Conservation (phyloP, 139 green algal genomes). For the Picochlorum costavermella region DNA sequence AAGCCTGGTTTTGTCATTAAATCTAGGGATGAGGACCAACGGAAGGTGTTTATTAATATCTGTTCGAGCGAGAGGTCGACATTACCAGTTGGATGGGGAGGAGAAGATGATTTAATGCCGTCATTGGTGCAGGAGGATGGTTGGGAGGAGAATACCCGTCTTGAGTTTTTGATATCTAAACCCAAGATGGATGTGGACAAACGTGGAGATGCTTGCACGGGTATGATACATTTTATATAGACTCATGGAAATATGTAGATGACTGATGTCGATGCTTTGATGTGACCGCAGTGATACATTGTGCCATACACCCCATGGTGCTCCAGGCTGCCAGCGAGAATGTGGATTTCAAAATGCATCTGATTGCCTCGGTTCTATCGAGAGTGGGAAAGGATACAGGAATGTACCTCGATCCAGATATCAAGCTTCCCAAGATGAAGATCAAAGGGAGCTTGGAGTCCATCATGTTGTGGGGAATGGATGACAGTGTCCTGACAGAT, state of each 20-base stretch:
- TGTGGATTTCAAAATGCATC: constrained; percentile 2
- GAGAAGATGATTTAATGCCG: not conserved
- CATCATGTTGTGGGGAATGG: too few relatives aligned
- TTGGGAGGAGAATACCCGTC: too few relatives aligned
- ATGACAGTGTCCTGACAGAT: not conserved
- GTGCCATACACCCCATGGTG: not conserved
- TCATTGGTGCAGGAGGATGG: too few relatives aligned
- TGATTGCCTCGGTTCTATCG: not conserved
- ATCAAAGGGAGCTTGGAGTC: not conserved
- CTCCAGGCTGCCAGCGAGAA: not conserved
- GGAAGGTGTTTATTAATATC: constrained; percentile 14
- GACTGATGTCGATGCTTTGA: too few relatives aligned
- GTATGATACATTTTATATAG: too few relatives aligned
- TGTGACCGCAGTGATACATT: constrained; percentile 3
- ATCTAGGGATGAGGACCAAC: not conserved
- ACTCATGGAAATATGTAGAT: too few relatives aligned
- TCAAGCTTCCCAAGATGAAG: constrained; percentile 13
- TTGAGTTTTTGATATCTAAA: too few relatives aligned
- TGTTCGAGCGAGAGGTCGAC: not conserved
- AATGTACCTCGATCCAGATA: not conserved
- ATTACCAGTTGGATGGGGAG: not conserved
- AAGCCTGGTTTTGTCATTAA: constrained; percentile 10
- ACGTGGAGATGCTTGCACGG: too few relatives aligned
- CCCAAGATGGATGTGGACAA: too few relatives aligned
- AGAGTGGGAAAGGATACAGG: not conserved